Percentiles rank a stretch among this genome's conserved stretches.
phyloP scores from a whole-genome alignment of 1,284 basidiomycete genomes.

The Meripilus lineatus region DNA sequence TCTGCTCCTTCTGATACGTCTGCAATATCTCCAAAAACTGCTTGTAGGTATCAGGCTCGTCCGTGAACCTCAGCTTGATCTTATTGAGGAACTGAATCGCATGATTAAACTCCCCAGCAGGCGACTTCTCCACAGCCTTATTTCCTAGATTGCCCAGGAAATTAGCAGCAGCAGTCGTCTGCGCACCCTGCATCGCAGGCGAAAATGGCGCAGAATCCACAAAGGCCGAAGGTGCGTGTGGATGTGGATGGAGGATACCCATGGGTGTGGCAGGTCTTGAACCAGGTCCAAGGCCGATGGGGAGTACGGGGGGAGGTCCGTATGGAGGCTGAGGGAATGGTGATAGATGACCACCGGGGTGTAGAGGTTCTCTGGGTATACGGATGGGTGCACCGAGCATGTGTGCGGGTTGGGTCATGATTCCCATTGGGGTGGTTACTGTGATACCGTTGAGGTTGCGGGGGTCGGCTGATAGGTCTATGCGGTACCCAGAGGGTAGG shows the following conservation, averaged over 20 bases:
- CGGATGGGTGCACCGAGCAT: slow-evolving; percentile 26
- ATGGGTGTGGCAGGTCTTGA: slow-evolving; percentile 26
- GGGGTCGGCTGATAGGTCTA: slow-evolving; percentile 83
- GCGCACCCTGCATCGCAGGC: slow-evolving; percentile 19
- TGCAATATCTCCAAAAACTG: slow-evolving; percentile 98
- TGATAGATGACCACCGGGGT: slow-evolving; percentile 13
- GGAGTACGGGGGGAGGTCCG: slow-evolving; percentile 25
- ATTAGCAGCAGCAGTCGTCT: slow-evolving; percentile 50
- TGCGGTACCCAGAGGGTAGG: slow-evolving; percentile 93
- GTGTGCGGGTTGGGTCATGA: slow-evolving; percentile 60
- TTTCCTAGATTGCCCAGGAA: slow-evolving; percentile 48
- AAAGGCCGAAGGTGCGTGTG: slow-evolving; percentile 13
- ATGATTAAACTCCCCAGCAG: slow-evolving; percentile 85
- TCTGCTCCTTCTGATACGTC: slow-evolving; percentile 94
- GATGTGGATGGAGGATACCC: slow-evolving; percentile 11
- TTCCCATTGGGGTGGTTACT: slow-evolving; percentile 91
- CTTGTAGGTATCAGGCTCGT: slow-evolving; percentile 95
- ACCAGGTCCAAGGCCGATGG: slow-evolving; percentile 24
- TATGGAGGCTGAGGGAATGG: slow-evolving; percentile 21
- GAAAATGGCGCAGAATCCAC: slow-evolving; percentile 16
- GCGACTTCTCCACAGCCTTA: slow-evolving; percentile 29
- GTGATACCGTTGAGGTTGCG: slow-evolving; percentile 81
- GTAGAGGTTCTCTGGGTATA: slow-evolving; percentile 21
- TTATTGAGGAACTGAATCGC: slow-evolving; percentile 99
- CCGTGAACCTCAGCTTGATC: slow-evolving; percentile 93